phyloP scores from a whole-genome alignment of 805 yeast genomes.

The Saturnispora dispora region DNA sequence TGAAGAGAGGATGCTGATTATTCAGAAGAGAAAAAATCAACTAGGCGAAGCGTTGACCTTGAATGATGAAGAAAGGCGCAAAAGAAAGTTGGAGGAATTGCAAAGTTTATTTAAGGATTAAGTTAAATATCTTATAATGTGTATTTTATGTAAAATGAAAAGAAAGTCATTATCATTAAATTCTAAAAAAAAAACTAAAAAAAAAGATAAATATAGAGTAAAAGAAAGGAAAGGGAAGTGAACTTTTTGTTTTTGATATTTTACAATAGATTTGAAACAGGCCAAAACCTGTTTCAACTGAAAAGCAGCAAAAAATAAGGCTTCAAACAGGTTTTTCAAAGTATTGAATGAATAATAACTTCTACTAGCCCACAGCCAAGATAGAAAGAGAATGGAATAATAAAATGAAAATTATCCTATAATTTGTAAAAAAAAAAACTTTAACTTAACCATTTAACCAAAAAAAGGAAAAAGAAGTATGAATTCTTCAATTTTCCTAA shows the following conservation, averaged over 20 bases:
- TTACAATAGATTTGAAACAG: not conserved
- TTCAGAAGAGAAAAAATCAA: slow-evolving; percentile 77
- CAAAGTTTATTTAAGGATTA: slow-evolving; percentile 49
- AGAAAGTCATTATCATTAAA: slow-evolving; percentile 3
- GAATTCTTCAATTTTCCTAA: not conserved
- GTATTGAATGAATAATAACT: not conserved
- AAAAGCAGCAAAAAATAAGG: slow-evolving; percentile 1
- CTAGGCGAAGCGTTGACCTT: slow-evolving; percentile 73
- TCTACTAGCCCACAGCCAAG: not conserved
- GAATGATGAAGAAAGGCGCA: slow-evolving; percentile 66
- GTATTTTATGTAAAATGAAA: not conserved
- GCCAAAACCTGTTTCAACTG: not conserved
- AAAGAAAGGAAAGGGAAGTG: not conserved
- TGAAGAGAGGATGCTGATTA: slow-evolving; percentile 79
- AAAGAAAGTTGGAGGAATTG: slow-evolving; percentile 63
- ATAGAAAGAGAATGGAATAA: not conserved
- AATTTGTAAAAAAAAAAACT: slow-evolving; percentile 3
- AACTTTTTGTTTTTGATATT: not conserved
- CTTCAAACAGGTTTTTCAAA: not conserved
- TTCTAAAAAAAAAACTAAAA: not conserved
- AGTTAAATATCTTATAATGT: not conserved
- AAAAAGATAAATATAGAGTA: not conserved
- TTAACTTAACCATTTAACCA: slow-evolving; percentile 1
- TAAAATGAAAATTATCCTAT: not conserved
- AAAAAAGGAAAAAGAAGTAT: not conserved